Conservation (phyloP, 2,329 filamentous ascomycete species). For the Huntiella abstrusa region DNA sequence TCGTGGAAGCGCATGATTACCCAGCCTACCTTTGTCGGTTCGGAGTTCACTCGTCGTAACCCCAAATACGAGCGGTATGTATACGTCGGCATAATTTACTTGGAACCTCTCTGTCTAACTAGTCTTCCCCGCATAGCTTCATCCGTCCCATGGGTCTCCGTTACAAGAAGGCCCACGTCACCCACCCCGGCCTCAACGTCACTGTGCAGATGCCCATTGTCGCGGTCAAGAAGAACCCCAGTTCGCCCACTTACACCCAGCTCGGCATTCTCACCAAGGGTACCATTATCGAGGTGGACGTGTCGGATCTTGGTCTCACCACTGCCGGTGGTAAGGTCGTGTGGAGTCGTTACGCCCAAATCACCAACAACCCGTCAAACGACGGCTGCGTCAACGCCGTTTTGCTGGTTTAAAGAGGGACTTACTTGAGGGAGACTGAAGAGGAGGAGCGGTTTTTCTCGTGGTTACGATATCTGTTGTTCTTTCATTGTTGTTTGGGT, state of each 20-base stretch:
- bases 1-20: conserved; percentile 52
- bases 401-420: conserved; percentile 16
- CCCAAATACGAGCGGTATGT: conserved; percentile 48
- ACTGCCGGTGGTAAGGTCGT: conserved; percentile 85
- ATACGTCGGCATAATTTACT: not conserved
- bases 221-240: conserved; percentile 47
- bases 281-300: conserved; percentile 71
- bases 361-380: conserved; percentile 34
- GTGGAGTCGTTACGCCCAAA: conserved; percentile 71
- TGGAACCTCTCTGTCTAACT: conserved; percentile 28
- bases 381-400: conserved; percentile 28
- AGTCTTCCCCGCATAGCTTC: conserved; percentile 24
- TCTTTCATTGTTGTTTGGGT: not conserved
- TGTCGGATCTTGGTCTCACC: conserved; percentile 75
- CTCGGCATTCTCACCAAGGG: conserved; percentile 78
- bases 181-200: conserved; percentile 61
- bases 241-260: conserved; percentile 81
- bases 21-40: conserved; percentile 55
- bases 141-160: conserved; percentile 31
- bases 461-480: not conserved
- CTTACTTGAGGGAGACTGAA: not conserved
- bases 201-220: conserved; percentile 76
- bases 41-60: conserved; percentile 73
- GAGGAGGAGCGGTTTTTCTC: not conserved
- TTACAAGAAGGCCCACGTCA: conserved; percentile 35